Conservation (phyloP, 2,329 filamentous ascomycete genomes). For the Nemania sp. region DNA sequence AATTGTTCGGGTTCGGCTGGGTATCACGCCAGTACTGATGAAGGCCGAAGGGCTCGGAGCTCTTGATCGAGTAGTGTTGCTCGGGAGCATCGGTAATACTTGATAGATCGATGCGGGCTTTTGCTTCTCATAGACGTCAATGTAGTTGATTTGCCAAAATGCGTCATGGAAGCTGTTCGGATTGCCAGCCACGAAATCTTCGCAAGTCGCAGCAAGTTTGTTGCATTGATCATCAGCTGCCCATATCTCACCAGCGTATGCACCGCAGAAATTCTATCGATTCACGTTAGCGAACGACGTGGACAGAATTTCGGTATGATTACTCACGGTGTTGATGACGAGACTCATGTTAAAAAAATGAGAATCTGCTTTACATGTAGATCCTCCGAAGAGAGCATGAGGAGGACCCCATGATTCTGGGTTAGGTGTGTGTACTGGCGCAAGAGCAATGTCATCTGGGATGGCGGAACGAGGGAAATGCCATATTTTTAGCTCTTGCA, state of each 20-base stretch:
- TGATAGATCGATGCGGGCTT: conserved; percentile 18
- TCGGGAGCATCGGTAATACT: conserved; percentile 16
- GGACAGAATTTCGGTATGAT: background rate
- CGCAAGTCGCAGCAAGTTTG: conserved; percentile 48
- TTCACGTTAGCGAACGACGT: conserved; percentile 1
- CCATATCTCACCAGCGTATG: conserved; percentile 64
- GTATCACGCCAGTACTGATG: conserved; percentile 11
- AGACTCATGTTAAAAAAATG: conserved; percentile 72
- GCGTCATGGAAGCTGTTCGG: conserved; percentile 48
- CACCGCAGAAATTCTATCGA: conserved; percentile 70
- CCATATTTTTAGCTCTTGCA: conserved; percentile 70
- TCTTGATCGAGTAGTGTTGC: conserved; percentile 10
- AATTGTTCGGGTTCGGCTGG: conserved; percentile 35
- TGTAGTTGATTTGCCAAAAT: conserved; percentile 59
- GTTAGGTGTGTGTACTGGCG: conserved; percentile 54
- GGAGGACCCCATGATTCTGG: conserved; percentile 71
- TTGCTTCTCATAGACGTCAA: conserved; percentile 49
- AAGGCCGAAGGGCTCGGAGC: conserved; percentile 9
- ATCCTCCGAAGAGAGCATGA: conserved; percentile 67
- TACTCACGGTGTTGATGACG: conserved; percentile 66
- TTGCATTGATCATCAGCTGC: conserved; percentile 44
- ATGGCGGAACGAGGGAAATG: conserved; percentile 70
- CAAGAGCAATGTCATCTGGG: conserved; percentile 65
- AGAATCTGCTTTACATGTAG: conserved; percentile 64
- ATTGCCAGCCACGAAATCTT: conserved; percentile 51